These are phyloP conservation scores for Ganoderma meredithae DNA, from an alignment of 1,284 basidiomycete genomes.

Conservation along the genomic window DNA sequence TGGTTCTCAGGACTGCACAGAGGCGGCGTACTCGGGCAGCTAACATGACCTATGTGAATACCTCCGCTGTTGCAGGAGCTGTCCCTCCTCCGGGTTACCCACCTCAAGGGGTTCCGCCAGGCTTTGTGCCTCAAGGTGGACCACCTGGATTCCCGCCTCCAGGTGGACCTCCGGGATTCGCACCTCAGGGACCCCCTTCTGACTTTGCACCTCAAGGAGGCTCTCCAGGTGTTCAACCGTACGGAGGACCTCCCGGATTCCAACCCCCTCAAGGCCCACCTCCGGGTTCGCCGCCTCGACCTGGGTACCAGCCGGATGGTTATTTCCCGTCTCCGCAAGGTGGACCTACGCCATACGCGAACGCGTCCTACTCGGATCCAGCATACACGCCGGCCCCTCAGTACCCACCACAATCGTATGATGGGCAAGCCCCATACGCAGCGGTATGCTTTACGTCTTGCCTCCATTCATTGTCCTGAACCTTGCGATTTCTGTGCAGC, in stretches of 20 bases:
- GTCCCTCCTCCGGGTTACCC: slow-evolving; percentile 16
- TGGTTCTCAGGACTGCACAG: slow-evolving; percentile 29
- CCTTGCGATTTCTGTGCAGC: slow-evolving; percentile 16
- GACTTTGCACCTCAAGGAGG: not conserved
- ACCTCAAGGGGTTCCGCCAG: not conserved
- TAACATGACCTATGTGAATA: slow-evolving; percentile 37
- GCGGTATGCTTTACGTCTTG: slow-evolving; percentile 31
- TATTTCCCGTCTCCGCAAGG: not conserved
- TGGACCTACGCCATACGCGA: not conserved
- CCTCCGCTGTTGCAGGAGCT: slow-evolving; percentile 17
- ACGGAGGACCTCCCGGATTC: not conserved
- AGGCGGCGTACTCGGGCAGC: slow-evolving; percentile 30
- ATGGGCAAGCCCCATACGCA: slow-evolving; percentile 32
- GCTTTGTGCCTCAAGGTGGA: not conserved
- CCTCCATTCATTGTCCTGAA: slow-evolving; percentile 2
- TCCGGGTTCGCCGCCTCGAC: slow-evolving; percentile 7
- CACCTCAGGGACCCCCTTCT: slow-evolving; percentile 1
- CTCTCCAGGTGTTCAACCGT: not conserved
- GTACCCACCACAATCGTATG: slow-evolving; percentile 33
- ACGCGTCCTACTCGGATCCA: not conserved
- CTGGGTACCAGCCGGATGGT: not conserved
- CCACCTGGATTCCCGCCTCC: not conserved
- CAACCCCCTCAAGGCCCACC: not conserved
- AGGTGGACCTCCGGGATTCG: not conserved
- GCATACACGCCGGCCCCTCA: not conserved